These are phyloP conservation scores for Trypanosoma congolense DNA, from an alignment of 208 protist species.

Conservation along the genomic window DNA sequence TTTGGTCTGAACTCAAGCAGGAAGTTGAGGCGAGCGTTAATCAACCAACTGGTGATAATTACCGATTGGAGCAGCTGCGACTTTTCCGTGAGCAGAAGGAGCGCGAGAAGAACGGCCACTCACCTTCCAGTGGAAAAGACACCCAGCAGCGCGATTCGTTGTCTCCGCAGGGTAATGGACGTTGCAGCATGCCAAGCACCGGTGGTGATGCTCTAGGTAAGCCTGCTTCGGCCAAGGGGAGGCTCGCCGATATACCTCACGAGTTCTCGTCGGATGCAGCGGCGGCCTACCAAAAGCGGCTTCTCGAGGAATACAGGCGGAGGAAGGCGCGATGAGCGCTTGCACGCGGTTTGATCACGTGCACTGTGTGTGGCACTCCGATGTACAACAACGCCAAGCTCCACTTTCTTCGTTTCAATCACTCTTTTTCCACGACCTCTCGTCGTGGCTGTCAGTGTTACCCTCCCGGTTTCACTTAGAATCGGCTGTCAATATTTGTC, in stretches of 20 bases:
- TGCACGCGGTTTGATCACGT: no score
- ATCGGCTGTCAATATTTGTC: no score
- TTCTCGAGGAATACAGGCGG: conserved; percentile 70
- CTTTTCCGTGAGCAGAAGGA: conserved; percentile 44
- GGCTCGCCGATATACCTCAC: conserved; percentile 28
- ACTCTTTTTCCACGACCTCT: no score
- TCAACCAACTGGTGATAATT: conserved; percentile 64
- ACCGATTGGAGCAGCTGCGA: conserved; percentile 64
- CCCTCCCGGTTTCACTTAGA: no score
- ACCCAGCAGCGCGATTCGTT: not conserved
- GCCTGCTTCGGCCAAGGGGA: conserved; percentile 1
- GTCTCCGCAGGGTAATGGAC: not conserved
- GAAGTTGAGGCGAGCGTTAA: conserved; percentile 56
- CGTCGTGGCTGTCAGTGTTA: no score
- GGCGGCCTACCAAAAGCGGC: conserved; percentile 73
- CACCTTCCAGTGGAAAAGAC: not conserved
- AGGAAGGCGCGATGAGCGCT: conserved; percentile 21
- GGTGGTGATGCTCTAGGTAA: not conserved
- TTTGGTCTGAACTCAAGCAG: conserved; percentile 53
- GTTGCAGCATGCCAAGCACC: not conserved
- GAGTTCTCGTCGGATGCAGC: conserved; percentile 75
- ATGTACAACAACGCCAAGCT: no score
- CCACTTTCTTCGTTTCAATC: no score
- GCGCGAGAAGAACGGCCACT: conserved; percentile 12
- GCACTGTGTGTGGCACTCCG: no score